Evolutionary conservation across 2,329 filamentous ascomycete species (phyloP).

Genomic region (Cordyceps farinosa): DNA sequence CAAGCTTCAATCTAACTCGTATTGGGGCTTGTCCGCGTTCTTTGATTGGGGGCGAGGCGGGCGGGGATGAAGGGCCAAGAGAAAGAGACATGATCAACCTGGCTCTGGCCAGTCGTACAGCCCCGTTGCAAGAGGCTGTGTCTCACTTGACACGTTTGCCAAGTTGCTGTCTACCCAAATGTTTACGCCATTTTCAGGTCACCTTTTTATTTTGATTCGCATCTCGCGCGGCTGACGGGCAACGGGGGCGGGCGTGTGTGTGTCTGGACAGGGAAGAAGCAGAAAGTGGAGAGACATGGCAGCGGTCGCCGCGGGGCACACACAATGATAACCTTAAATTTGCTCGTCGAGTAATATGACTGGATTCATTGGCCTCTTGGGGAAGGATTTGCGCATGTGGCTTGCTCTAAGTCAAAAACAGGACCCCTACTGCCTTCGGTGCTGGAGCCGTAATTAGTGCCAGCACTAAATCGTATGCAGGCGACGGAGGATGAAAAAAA

Average conservation of each 20-base stretch:
- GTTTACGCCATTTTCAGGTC: no score
- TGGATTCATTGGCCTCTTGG: neutral
- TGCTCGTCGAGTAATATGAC: neutral
- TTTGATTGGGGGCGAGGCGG: neutral
- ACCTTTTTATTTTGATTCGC: no score
- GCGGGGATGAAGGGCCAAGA: neutral
- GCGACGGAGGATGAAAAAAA: neutral
- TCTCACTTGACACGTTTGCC: no score
- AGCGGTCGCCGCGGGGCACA: no score
- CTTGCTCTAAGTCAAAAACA: neutral
- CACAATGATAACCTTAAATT: constrained; percentile 6
- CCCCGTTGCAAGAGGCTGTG: no score
- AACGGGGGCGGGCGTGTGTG: no score
- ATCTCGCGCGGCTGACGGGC: no score
- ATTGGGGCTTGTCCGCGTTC: neutral
- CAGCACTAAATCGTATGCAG: neutral
- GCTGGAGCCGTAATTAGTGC: neutral
- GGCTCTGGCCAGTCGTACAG: no score
- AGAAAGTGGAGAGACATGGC: no score
- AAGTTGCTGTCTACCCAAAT: no score
- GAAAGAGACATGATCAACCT: no score
- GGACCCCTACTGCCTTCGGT: neutral
- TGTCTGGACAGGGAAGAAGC: no score
- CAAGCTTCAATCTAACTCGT: constrained; percentile 12
- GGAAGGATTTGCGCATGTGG: neutral